A percentile compares a stretch with the other conserved stretches of the same genome.
phyloP scores from a whole-genome alignment of 1,284 basidiomycete species.

The Tilletia walkeri region DNA sequence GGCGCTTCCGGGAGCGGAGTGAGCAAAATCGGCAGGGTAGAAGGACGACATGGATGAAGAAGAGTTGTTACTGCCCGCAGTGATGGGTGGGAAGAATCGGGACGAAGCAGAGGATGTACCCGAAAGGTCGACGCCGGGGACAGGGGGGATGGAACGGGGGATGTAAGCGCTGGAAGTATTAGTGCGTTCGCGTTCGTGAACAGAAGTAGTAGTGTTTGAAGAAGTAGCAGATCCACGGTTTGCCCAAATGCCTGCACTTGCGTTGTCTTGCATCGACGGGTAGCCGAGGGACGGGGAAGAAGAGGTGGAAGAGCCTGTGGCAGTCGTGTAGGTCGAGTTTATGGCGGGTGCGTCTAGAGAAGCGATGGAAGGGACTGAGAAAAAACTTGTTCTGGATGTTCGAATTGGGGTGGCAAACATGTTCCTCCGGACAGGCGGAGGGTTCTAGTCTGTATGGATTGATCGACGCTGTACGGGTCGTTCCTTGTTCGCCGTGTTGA shows the following conservation, averaged over 20 bases:
- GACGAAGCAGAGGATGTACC: background rate
- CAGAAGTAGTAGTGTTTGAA: too few relatives aligned
- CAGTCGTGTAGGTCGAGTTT: background rate
- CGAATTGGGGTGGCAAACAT: slow-evolving; percentile 15
- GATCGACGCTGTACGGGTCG: background rate
- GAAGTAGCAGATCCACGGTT: too few relatives aligned
- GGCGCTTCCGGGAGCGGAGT: slow-evolving; percentile 9
- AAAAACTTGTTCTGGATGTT: background rate
- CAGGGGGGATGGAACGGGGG: too few relatives aligned
- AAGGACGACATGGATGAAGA: slow-evolving; percentile 11
- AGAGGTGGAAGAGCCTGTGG: slow-evolving; percentile 8
- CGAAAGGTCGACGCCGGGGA: too few relatives aligned
- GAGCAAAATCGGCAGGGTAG: slow-evolving; percentile 13
- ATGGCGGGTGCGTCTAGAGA: background rate
- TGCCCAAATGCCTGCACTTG: too few relatives aligned
- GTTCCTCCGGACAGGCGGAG: background rate
- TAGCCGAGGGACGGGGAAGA: background rate
- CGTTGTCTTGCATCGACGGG: too few relatives aligned
- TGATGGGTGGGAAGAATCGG: background rate
- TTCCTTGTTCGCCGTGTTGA: background rate
- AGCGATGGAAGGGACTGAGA: background rate
- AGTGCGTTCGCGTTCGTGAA: too few relatives aligned
- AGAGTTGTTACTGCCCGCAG: too few relatives aligned
- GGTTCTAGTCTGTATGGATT: background rate
- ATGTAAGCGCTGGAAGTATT: too few relatives aligned